Conservation (phyloP, 345 rosid species). For the Conringia planisiliqua region DNA sequence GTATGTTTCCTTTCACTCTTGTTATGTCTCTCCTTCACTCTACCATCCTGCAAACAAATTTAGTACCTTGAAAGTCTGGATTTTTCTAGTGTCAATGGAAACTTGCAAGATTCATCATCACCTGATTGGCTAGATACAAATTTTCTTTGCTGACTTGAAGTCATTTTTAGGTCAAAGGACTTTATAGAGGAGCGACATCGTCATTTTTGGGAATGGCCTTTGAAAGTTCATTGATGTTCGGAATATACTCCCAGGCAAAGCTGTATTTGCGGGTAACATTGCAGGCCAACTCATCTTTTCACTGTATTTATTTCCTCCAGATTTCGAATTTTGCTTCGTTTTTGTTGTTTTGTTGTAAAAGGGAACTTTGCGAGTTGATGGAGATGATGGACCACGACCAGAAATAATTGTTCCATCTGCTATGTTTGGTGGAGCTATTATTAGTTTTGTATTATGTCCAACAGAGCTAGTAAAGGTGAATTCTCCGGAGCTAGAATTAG, state of each 20-base stretch:
- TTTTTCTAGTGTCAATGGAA: not conserved
- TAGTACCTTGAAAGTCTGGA: not conserved
- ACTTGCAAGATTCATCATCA: not conserved
- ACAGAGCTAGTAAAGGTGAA: slow-evolving; percentile 85
- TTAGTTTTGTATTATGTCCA: slow-evolving; percentile 85
- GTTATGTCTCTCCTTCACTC: not conserved
- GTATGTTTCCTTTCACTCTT: slow-evolving; percentile 39
- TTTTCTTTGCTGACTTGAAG: not conserved
- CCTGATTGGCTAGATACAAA: not conserved
- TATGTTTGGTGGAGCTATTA: slow-evolving; percentile 81
- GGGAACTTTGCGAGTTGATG: slow-evolving; percentile 52
- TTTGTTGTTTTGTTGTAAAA: slow-evolving; percentile 26
- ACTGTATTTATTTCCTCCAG: not conserved
- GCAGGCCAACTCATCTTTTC: not conserved
- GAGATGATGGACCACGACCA: slow-evolving; percentile 51
- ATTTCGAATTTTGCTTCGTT: not conserved
- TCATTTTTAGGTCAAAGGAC: slow-evolving; percentile 70
- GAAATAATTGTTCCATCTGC: slow-evolving; percentile 85
- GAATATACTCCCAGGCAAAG: slow-evolving; percentile 91
- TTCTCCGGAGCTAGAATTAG: slow-evolving; percentile 48
- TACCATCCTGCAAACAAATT: not conserved
- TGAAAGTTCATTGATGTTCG: slow-evolving; percentile 89
- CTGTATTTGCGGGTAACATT: slow-evolving; percentile 59
- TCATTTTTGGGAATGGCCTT: slow-evolving; percentile 88
- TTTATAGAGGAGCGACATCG: slow-evolving; percentile 85